These are phyloP conservation scores for Fusarium pseudoanthophilum DNA, from an alignment of 2,329 filamentous ascomycete species.

Conservation along the genomic window DNA sequence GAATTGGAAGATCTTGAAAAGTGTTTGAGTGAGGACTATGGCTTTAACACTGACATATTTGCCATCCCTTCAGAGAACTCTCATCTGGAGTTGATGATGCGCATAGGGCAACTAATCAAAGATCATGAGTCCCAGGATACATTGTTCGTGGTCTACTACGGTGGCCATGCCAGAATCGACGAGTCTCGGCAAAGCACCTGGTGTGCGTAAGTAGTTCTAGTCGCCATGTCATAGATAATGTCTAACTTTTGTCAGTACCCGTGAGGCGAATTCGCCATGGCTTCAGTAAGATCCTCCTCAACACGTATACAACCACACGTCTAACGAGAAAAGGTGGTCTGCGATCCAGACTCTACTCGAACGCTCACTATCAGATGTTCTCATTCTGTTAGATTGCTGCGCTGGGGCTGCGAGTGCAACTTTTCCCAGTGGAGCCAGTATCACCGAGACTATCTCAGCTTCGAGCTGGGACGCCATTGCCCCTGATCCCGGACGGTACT, in stretches of 20 bases:
- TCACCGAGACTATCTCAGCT: slow-evolving; percentile 70
- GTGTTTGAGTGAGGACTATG: slow-evolving; percentile 65
- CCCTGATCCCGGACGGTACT: slow-evolving; percentile 68
- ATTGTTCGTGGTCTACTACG: slow-evolving; percentile 68
- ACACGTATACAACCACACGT: not conserved
- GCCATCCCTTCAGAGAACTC: slow-evolving; percentile 68
- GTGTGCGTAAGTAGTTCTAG: slow-evolving; percentile 61
- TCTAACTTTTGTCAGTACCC: slow-evolving; percentile 52
- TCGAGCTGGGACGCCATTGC: slow-evolving; percentile 72
- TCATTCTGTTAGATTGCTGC: slow-evolving; percentile 69
- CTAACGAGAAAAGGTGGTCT: slow-evolving; percentile 59
- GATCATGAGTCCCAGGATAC: slow-evolving; percentile 66
- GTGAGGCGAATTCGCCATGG: slow-evolving; percentile 64
- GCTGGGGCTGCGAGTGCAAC: slow-evolving; percentile 69
- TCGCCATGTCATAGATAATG: not conserved
- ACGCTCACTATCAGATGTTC: slow-evolving; percentile 65
- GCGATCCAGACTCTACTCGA: slow-evolving; percentile 69
- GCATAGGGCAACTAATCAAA: slow-evolving; percentile 66
- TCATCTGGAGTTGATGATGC: slow-evolving; percentile 68
- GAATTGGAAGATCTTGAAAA: slow-evolving; percentile 67
- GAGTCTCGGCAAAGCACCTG: slow-evolving; percentile 69
- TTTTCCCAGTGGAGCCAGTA: slow-evolving; percentile 67
- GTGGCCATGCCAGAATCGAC: slow-evolving; percentile 69
- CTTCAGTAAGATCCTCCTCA: slow-evolving; percentile 57
- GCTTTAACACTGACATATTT: slow-evolving; percentile 67